Percentiles rank a stretch among this genome's conserved stretches.
phyloP scores from a whole-genome alignment of 2,329 filamentous ascomycete genomes.

The Phyllosticta citriasiana region DNA sequence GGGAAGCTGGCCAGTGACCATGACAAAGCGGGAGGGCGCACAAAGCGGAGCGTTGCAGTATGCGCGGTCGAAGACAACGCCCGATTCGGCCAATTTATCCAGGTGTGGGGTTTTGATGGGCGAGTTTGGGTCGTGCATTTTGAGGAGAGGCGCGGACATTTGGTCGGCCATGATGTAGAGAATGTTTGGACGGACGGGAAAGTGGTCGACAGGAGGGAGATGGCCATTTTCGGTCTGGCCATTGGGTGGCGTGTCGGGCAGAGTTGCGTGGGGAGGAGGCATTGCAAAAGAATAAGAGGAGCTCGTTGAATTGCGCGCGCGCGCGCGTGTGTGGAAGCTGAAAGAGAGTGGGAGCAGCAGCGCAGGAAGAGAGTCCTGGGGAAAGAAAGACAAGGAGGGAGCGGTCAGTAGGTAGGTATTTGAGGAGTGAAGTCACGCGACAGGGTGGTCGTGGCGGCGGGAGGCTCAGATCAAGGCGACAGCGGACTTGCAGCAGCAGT shows the following conservation, averaged over 20 bases:
- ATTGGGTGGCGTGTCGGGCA: conserved; percentile 10
- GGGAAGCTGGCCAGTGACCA: conserved; percentile 85
- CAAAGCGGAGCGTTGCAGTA: conserved; percentile 93
- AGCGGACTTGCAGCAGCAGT: background rate
- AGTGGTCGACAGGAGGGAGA: conserved; percentile 10
- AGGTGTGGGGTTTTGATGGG: conserved; percentile 89
- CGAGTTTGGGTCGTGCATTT: conserved; percentile 81
- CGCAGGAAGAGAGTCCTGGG: background rate
- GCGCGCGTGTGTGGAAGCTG: background rate
- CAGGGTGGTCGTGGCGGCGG: background rate
- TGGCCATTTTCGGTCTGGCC: conserved; percentile 6
- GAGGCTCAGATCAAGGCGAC: background rate
- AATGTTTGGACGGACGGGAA: conserved; percentile 55
- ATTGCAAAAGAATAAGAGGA: background rate
- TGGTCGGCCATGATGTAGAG: conserved; percentile 97
- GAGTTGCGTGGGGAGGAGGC: conserved; percentile 9
- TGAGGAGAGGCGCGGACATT: conserved; percentile 78
- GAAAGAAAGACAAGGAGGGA: background rate
- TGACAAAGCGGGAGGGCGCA: conserved; percentile 84
- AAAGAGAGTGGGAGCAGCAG: background rate
- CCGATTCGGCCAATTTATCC: conserved; percentile 67
- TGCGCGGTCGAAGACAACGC: conserved; percentile 85
- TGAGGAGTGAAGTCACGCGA: conserved; percentile 6
- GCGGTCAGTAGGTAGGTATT: background rate
- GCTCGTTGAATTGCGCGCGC: background rate